Percentiles rank a stretch among this genome's conserved stretches.
phyloP scores from a whole-genome alignment of 1,284 basidiomycete genomes.

The Trametes pubescens region DNA sequence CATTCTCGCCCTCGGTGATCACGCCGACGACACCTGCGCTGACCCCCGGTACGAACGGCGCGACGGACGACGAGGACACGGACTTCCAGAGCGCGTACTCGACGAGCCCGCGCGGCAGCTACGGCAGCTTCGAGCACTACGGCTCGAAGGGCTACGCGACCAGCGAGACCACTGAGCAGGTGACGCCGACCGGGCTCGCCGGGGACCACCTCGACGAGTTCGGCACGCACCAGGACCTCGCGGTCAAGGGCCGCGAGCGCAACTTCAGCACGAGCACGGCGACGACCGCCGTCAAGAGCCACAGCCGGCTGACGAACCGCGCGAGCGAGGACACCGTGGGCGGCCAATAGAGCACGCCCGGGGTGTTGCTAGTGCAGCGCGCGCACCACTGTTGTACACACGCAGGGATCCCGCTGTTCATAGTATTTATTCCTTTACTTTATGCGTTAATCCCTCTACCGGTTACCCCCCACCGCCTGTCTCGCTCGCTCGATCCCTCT shows the following conservation, averaged over 20 bases:
- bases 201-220: slow-evolving; percentile 37
- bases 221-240: slow-evolving; percentile 23
- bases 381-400: neutral
- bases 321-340: slow-evolving; percentile 40
- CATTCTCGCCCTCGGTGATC: slow-evolving; percentile 43
- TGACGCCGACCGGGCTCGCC: slow-evolving; percentile 36
- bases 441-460: slow-evolving; percentile 27
- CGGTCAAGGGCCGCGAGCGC: slow-evolving; percentile 36
- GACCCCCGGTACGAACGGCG: slow-evolving; percentile 50
- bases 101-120: slow-evolving; percentile 71
- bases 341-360: slow-evolving; percentile 13
- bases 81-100: slow-evolving; percentile 88
- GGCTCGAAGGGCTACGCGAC: slow-evolving; percentile 26
- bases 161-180: slow-evolving; percentile 35
- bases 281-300: slow-evolving; percentile 32
- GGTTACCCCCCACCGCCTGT: slow-evolving; percentile 13
- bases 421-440: slow-evolving; percentile 36
- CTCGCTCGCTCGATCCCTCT: slow-evolving; percentile 7
- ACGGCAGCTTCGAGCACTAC: slow-evolving; percentile 45
- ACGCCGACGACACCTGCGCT: slow-evolving; percentile 51
- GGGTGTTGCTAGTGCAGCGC: neutral
- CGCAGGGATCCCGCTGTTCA: slow-evolving; percentile 5
- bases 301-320: slow-evolving; percentile 23
- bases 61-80: slow-evolving; percentile 82
- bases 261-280: slow-evolving; percentile 43